Evolutionary conservation across 768 basidiomycete species (phyloP), one percentile per base, ranked within the genome.

Genomic region (Xerocomellus chrysenteron): DNA sequence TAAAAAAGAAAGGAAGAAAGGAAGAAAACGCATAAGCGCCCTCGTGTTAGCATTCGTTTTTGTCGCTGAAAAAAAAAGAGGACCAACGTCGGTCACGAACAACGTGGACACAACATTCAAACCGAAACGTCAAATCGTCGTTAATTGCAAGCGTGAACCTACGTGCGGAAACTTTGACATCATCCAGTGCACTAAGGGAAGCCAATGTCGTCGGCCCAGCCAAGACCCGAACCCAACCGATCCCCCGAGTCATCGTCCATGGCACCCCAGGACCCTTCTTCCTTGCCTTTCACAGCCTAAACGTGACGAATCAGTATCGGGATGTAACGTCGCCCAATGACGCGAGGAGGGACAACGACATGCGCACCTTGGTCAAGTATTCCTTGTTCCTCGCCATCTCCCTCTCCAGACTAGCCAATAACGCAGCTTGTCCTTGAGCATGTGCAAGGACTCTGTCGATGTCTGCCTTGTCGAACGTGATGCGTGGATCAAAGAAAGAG

Each of bases 401-500:
- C 37, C 49, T 59, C 52, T 72, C 67, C 10, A 74, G 40, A 40
- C 43, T 58, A 6, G 59, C 57, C 46, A 73, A 59, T 5, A 62
- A 42, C 12, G 61, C 19, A 6, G 65, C 65, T 30, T 74, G 88
- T 45, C 74, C 72, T 66, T 91, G 88, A 11, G 78, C 80, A 2
- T 78, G 75, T 50, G 64, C 71, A 42, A 92, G 74, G 5, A 84
- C 78, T 1, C 65, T 55, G 56, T 92, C 88, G 12, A 92, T 80
- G 51, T 89, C 82, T 10, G 73, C 75, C 58, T 82, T 80, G 14
- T 83, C 77, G 58, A 86, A 83, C 50, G 75, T 71, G n/a, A 82
- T 76, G 2, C 82, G 78, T 16, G 83, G 80, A 65, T 87, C 86
- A 17, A 81, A 80, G 70, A 92, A 92, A 1, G 85, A 85, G 19